Percentiles rank a stretch among this genome's conserved stretches.
phyloP scores from a whole-genome alignment of 148 eudicot species.

The Spergularia bocconei region DNA sequence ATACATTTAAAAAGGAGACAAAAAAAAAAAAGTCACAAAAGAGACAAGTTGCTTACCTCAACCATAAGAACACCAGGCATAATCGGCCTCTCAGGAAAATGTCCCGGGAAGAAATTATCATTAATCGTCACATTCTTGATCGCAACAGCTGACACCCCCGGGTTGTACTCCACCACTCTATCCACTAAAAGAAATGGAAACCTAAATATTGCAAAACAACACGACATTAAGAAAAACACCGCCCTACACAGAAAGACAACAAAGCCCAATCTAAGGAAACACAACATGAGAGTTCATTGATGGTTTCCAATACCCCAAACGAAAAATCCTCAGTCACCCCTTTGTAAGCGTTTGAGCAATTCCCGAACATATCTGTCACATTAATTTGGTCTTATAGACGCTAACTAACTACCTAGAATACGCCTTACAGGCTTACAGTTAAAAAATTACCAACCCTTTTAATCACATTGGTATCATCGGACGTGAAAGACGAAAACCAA shows the following conservation, averaged over 20 bases:
- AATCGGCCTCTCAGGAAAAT: conserved; percentile 98
- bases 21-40: not conserved
- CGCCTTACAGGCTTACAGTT: too few relatives aligned
- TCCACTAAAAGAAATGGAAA: conserved; percentile 93
- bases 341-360: too few relatives aligned
- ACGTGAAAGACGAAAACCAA: too few relatives aligned
- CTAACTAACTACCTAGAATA: too few relatives aligned
- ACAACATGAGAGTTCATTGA: too few relatives aligned
- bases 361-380: too few relatives aligned
- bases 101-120: conserved; percentile 96
- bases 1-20: not conserved
- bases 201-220: conserved; percentile 32
- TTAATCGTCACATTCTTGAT: conserved; percentile 96
- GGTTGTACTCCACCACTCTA: conserved; percentile 87
- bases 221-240: not conserved
- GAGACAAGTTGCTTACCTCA: conserved; percentile 48
- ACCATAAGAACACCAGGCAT: conserved; percentile 99
- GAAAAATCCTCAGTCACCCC: too few relatives aligned
- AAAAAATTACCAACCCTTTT: too few relatives aligned
- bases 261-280: too few relatives aligned
- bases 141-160: conserved; percentile 90
- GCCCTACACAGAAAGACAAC: conserved; percentile 2
- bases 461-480: too few relatives aligned
- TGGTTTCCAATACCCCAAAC: too few relatives aligned
- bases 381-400: too few relatives aligned